Evolutionary conservation across 2,329 filamentous ascomycete species (phyloP), one percentile per base, ranked within the genome.

Genomic region (Botrytis elliptica): DNA sequence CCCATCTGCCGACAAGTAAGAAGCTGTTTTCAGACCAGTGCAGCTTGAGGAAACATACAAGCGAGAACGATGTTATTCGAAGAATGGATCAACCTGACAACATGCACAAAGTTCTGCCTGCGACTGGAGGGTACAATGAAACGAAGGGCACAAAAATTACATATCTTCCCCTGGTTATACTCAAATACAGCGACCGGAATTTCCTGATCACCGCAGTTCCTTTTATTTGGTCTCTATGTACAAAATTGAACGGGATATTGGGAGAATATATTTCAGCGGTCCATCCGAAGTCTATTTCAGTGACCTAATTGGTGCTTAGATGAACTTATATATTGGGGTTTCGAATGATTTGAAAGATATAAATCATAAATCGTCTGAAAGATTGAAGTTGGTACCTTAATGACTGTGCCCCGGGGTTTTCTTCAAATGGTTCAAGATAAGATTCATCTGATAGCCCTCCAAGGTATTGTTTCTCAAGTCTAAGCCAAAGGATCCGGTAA

Each of bases 401-500:
- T 44, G 42, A 44, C 6, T 44, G 42, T 44, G 42, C 42, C 42
- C 42, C 42, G 42, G 16, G 42, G 1, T 8, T 44, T 25, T 9
- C 3, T 14, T n/a, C 25, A 52, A 14, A 52, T 16, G 52, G 8
- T 55, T 29, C 52, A 55, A 4, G 3, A 16, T 16, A 7, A 29
- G 6, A 29, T 55, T 55, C n/a, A 29, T 29, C n/a, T 55, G 52
- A 29, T 18, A 55, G 52, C 52, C 14, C 52, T 55, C 14, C 52
- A 55, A 29, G 29, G 29, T 4, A 3, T 18, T 29, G 52, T 55
- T 12, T 66, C 25, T 70, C 60, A 74, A 44, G 55, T 74, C 71
- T 72, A 76, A 62, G 74, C 73, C 42, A 74, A 76, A 38, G 78
- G 77, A 70, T 79, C 60, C 6, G 77, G 77, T 36, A 80, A 52